Evolutionary conservation across 2,329 filamentous ascomycete genomes (phyloP), one percentile per base, ranked within the genome.

Genomic region (Graphilbum sp.): DNA sequence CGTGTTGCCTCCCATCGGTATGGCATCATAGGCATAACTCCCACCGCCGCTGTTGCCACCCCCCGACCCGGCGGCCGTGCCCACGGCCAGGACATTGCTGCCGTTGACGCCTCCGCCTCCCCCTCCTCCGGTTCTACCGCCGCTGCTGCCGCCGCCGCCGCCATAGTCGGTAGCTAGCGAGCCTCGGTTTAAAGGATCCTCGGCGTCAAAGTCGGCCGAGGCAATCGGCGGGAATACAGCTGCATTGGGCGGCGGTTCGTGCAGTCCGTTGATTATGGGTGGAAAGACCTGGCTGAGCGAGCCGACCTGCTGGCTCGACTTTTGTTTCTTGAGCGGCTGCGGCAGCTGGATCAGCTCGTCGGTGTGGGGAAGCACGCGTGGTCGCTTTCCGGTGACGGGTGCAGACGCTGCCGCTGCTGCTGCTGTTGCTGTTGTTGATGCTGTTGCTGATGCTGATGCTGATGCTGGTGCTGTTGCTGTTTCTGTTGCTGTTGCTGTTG

Each of bases 291-390:
- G 45, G 41, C 29, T 36, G 18, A 41, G 33, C 1, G 45, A 31
- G 6, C 39, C 41, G 5, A 63, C 58, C 47, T 71, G 66, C 43
- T 69, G 65, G 12, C 64, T 60, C 3, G 72, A 66, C 50, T 72
- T 76, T 46, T 73, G 71, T 50, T 76, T 77, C 59, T 76, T 76
- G 35, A 72, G 60, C 3, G 72, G 73, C 48, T 77, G 71, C 1
- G 74, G 74, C 15, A 78, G 58, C 50, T 77, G 72, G 29, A 75
- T 64, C 44, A 75, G 71, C 44, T 77, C 72, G 41, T 78, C 74
- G 45, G 74, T 73, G 40, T 41, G 42, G n/a, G 44, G 41, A 8
- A 46, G n/a, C 9, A 44, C 39, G n/a, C 41, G 41, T 3, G 39
- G 25, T 12, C 43, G 43, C 21, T 47, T 46, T 3, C 43, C 45